Conservation (phyloP, 768 basidiomycete species). For the Boletus rufocinnamomeus region DNA sequence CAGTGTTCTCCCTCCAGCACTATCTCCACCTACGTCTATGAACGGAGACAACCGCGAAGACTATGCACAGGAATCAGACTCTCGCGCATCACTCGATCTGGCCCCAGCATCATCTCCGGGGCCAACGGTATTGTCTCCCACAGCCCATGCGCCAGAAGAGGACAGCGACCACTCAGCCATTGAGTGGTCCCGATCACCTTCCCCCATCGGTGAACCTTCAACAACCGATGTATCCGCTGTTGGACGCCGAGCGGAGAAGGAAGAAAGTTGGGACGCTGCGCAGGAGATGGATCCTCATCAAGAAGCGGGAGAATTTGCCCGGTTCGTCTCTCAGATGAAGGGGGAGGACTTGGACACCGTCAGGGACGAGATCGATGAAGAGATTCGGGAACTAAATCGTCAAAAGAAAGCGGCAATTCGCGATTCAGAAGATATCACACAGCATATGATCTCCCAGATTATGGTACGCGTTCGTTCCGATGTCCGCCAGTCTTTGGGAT, state of each 20-base stretch:
- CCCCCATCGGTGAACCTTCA: constrained; percentile 24
- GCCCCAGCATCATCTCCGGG: constrained; percentile 14
- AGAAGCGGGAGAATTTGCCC: constrained; percentile 89
- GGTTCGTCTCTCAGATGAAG: constrained; percentile 89
- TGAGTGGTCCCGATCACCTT: constrained; percentile 45
- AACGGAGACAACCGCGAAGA: constrained; percentile 19
- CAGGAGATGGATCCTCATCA: constrained; percentile 79
- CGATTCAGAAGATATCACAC: constrained; percentile 93
- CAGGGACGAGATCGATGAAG: constrained; percentile 86
- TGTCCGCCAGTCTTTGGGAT: constrained; percentile 2
- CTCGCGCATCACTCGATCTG: constrained; percentile 7
- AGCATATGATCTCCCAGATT: constrained; percentile 90
- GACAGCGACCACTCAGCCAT: constrained; percentile 29
- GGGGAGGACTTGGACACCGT: constrained; percentile 82
- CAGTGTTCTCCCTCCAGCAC: constrained; percentile 1
- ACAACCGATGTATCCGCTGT: constrained; percentile 13
- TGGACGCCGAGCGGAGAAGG: constrained; percentile 27
- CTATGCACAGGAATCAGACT: not conserved
- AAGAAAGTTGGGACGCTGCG: constrained; percentile 76
- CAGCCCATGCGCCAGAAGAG: constrained; percentile 11
- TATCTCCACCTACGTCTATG: constrained; percentile 18
- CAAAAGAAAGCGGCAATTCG: constrained; percentile 88
- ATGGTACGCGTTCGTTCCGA: constrained; percentile 47
- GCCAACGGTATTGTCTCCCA: constrained; percentile 3
- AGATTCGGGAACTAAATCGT: constrained; percentile 78